These are phyloP conservation scores for Exophiala mesophila DNA, from an alignment of 2,329 filamentous ascomycete species.

Conservation along the genomic window DNA sequence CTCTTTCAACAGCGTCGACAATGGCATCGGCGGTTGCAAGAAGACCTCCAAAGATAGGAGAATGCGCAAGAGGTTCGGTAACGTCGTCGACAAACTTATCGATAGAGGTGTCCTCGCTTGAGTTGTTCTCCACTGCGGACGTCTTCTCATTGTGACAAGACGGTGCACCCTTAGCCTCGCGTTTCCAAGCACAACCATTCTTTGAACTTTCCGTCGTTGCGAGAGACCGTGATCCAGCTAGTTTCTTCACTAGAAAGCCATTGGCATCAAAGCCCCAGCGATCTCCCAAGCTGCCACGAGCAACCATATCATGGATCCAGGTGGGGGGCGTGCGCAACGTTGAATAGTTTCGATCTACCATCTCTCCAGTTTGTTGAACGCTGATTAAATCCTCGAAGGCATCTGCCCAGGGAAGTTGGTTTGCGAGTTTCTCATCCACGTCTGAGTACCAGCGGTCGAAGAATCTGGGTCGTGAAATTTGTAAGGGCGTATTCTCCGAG, in stretches of 20 bases:
- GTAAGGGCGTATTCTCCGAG: conserved; percentile 15
- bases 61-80: conserved; percentile 11
- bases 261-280: conserved; percentile 31
- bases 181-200: conserved; percentile 11
- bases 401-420: conserved; percentile 47
- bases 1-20: conserved; percentile 13
- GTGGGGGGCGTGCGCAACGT: conserved; percentile 29
- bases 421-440: conserved; percentile 32
- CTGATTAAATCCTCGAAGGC: conserved; percentile 57
- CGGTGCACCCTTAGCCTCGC: conserved; percentile 2
- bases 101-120: conserved; percentile 3
- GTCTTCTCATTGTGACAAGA: background rate
- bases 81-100: conserved; percentile 12
- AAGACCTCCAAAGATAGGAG: conserved; percentile 13
- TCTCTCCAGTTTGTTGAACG: conserved; percentile 41
- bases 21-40: conserved; percentile 14
- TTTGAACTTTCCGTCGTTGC: conserved; percentile 5
- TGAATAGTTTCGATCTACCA: conserved; percentile 34
- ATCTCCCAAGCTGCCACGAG: conserved; percentile 39
- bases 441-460: conserved; percentile 22
- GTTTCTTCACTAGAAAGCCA: conserved; percentile 18
- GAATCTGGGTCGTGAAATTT: conserved; percentile 18
- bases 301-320: conserved; percentile 39
- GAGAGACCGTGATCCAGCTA: conserved; percentile 7
- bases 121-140: background rate